These are phyloP conservation scores for Kickxella alabastrina DNA, from an alignment of 192 early-diverging fungal genomes.

Conservation along the genomic window DNA sequence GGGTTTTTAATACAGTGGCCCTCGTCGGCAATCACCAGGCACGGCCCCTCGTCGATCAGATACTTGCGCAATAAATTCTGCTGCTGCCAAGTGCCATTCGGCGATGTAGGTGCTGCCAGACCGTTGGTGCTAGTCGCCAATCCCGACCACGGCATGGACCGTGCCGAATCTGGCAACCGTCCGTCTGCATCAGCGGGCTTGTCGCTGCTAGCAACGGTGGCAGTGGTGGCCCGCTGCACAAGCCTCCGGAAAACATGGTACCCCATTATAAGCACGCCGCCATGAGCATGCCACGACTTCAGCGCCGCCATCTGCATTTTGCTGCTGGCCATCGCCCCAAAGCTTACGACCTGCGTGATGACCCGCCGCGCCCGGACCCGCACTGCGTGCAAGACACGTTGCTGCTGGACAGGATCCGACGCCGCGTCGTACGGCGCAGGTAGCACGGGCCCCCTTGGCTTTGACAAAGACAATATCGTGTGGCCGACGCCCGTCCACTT, in stretches of 20 bases:
- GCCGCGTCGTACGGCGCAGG: conserved; percentile 6
- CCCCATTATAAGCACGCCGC: conserved; percentile 67
- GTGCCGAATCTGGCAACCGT: no score
- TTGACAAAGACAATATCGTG: conserved; percentile 1
- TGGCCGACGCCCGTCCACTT: conserved; percentile 57
- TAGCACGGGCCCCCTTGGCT: conserved; percentile 10
- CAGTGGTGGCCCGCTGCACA: conserved; percentile 11
- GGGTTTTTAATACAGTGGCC: conserved; percentile 72
- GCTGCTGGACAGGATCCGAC: neutral
- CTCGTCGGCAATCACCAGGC: conserved; percentile 77
- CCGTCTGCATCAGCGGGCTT: neutral
- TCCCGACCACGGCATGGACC: no score
- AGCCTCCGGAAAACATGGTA: conserved; percentile 60
- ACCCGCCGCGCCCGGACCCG: conserved; percentile 11
- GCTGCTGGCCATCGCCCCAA: conserved; percentile 9
- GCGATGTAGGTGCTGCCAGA: no score
- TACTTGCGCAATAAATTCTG: conserved; percentile 11
- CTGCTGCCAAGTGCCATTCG: neutral
- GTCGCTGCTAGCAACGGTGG: neutral
- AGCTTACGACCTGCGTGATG: conserved; percentile 53
- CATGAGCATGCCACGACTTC: conserved; percentile 55
- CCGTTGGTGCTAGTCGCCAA: no score
- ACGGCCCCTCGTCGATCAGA: conserved; percentile 63
- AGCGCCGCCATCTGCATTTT: conserved; percentile 26
- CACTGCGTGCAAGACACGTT: neutral